Evolutionary conservation across 495 filamentous ascomycete genomes (phyloP), one percentile per base, ranked within the genome.

Genomic region (Aspergillus sclerotiicarbonarius): DNA sequence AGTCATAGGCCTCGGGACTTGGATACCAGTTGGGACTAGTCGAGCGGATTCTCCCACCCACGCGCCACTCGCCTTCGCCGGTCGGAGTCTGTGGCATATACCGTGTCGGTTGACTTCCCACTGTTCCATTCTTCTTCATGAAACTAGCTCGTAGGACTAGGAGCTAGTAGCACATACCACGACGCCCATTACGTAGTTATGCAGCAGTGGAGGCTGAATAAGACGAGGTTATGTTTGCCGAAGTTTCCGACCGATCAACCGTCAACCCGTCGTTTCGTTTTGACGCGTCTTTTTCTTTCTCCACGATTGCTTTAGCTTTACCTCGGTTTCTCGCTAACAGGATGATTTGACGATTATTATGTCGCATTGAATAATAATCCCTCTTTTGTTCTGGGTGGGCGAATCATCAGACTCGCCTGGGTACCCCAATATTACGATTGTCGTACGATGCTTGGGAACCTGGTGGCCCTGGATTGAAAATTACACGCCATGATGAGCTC

Each of bases 191-290:
- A 19, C 12, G 30, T 16, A 13, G 39, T 25, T 30, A 45, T 35
- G 53, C 39, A 47, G 46, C 52, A 58, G 46, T 62, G 59, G 49
- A 51, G 25, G 46, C 50, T 62, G 44, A 54, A 47, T 59, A 62
- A 62, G 56, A 32, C 19, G 29, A 15, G 8, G 50, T 50, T 48
- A 33, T 51, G n/a, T 21, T 30, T 62, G 44, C 60, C 61, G 61
- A 56, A 29, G 10, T 33, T 32, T 53, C 61, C 61, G 61, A 51
- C 13, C 50, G 57, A 54, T 59, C 57, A 8, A 35, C 57, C 51
- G 20, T 30, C 39, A 15, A 18, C 37, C 41, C 37, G 39, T 44
- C 13, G 30, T n/a, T 15, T 56, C 3, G 30, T 39, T 33, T 30
- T 29, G 43, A 37, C 54, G 41, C 18, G 30, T 48, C 33, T n/a